phyloP scores from a whole-genome alignment of 345 rosid genomes.

The Syzygium aromaticum region DNA sequence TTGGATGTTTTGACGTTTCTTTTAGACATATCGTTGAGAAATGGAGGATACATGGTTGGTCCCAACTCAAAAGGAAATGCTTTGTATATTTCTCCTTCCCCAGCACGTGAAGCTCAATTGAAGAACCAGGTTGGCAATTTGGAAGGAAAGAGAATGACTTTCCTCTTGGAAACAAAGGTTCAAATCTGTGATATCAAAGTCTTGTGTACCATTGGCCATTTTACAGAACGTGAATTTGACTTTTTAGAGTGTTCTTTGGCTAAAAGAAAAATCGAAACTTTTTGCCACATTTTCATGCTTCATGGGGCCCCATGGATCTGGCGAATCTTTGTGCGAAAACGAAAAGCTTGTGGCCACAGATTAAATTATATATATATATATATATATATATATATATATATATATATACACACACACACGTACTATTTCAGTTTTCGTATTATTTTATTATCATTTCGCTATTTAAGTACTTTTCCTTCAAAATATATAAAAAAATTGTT shows the following conservation, averaged over 20 bases:
- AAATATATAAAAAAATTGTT: background rate
- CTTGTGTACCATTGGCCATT: background rate
- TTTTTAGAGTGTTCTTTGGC: background rate
- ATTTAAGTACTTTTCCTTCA: background rate
- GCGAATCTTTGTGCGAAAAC: background rate
- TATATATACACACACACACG: too few relatives aligned
- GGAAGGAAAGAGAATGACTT: background rate
- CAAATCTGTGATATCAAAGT: background rate
- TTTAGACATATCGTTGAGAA: background rate
- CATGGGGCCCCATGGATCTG: background rate
- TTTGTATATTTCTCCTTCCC: background rate
- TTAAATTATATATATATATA: background rate
- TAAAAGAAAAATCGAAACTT: background rate
- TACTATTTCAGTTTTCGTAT: background rate
- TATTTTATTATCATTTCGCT: background rate
- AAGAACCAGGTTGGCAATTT: background rate
- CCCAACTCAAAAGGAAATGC: background rate
- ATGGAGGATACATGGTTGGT: background rate
- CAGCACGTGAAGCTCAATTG: background rate
- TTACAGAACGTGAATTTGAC: background rate
- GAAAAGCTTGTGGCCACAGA: background rate
- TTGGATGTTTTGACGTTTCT: background rate
- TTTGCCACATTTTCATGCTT: background rate
- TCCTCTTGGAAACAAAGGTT: background rate
- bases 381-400: background rate